Conservation (phyloP, 805 yeast species). For the Candida mattraensis region DNA sequence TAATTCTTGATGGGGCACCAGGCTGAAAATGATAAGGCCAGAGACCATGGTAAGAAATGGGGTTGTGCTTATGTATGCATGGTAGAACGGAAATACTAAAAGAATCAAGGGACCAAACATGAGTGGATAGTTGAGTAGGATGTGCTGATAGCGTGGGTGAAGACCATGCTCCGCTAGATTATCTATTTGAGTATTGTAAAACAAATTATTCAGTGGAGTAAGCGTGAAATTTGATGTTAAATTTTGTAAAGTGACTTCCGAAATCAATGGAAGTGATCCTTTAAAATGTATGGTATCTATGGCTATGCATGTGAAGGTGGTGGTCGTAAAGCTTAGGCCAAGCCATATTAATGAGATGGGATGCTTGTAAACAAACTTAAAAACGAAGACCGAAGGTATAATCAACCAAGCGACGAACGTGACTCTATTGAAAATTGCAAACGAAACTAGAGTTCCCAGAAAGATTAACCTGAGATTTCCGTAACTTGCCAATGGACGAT, state of each 20-base stretch:
- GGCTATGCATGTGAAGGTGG: conserved; percentile 40
- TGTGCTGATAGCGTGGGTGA: conserved; percentile 76
- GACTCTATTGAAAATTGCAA: conserved; percentile 83
- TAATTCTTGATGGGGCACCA: conserved; percentile 91
- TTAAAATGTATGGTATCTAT: conserved; percentile 52
- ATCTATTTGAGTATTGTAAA: conserved; percentile 58
- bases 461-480: conserved; percentile 24
- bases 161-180: conserved; percentile 81
- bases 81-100: conserved; percentile 42
- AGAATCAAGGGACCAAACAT: conserved; percentile 73
- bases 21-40: conserved; percentile 61
- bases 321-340: conserved; percentile 36
- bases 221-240: conserved; percentile 40
- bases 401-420: conserved; percentile 78
- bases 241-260: conserved; percentile 1
- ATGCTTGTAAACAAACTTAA: conserved; percentile 39
- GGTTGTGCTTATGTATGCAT: conserved; percentile 45
- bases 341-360: conserved; percentile 37
- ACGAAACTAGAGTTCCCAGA: conserved; percentile 51
- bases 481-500: too few species aligned
- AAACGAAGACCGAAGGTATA: conserved; percentile 54
- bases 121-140: conserved; percentile 74
- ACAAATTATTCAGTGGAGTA: conserved; percentile 75
- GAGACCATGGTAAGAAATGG: conserved; percentile 63
- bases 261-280: conserved; percentile 7